Conservation (phyloP, 192 early-diverging fungal genomes). For the Backusella tarrabulga region DNA sequence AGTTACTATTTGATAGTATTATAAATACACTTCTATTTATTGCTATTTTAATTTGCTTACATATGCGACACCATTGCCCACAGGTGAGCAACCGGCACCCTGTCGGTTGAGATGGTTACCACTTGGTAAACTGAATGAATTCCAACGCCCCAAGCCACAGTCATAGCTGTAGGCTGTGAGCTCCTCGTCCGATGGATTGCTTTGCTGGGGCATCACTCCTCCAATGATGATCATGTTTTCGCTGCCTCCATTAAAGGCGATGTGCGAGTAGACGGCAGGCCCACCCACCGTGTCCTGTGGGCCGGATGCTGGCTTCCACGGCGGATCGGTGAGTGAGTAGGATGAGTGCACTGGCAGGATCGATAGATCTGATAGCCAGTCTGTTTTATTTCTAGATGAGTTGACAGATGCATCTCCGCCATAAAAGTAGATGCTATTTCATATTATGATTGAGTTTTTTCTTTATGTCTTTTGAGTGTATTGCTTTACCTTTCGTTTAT, state of each 20-base stretch:
- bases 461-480: not conserved
- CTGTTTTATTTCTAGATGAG: slow-evolving; percentile 16
- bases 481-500: slow-evolving; percentile 20
- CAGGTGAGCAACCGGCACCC: slow-evolving; percentile 16
- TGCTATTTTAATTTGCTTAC: slow-evolving; percentile 1
- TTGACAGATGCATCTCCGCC: slow-evolving; percentile 28
- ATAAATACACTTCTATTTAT: not conserved
- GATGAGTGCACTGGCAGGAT: slow-evolving; percentile 16
- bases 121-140: slow-evolving; percentile 20
- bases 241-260: slow-evolving; percentile 20
- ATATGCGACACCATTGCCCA: slow-evolving; percentile 26
- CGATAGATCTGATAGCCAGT: slow-evolving; percentile 33
- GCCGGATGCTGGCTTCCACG: slow-evolving; percentile 28
- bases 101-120: slow-evolving; percentile 20
- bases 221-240: slow-evolving; percentile 28
- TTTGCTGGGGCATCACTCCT: slow-evolving; percentile 13
- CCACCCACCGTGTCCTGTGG: slow-evolving; percentile 27
- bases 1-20: not conserved
- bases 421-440: slow-evolving; percentile 30
- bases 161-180: slow-evolving; percentile 22
- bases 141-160: slow-evolving; percentile 22
- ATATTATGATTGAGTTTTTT: not conserved
- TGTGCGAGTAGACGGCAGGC: slow-evolving; percentile 29
- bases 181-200: not conserved
- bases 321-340: slow-evolving; percentile 18